Conservation (phyloP, 345 rosid species). For the Adansonia digitata region DNA sequence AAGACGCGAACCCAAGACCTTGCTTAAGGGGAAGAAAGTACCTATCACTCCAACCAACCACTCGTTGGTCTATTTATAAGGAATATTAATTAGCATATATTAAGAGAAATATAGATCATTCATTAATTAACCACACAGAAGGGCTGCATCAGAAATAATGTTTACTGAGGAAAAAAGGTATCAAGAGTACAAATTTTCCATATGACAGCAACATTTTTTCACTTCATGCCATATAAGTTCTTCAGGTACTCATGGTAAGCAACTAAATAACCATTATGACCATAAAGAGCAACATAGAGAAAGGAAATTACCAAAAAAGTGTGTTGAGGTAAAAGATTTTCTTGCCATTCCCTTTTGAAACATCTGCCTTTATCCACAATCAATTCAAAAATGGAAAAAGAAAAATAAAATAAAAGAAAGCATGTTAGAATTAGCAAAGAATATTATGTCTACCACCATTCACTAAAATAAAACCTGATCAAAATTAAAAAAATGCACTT, state of each 20-base stretch:
- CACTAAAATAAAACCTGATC: not conserved
- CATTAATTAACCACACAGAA: not conserved
- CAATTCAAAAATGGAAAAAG: conserved; percentile 23
- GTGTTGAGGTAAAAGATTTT: conserved; percentile 17
- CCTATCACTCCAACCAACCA: too few species aligned
- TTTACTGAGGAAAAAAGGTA: not conserved
- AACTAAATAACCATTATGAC: not conserved
- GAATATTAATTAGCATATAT: not conserved
- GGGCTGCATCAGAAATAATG: not conserved
- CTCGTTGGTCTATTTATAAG: too few species aligned
- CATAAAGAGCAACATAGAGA: conserved; percentile 13
- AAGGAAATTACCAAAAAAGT: conserved; percentile 39
- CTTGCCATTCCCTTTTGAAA: conserved; percentile 36
- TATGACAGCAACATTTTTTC: not conserved
- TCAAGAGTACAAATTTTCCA: not conserved
- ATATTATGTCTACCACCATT: not conserved
- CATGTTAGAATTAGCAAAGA: not conserved
- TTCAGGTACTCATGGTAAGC: not conserved
- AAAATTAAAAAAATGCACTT: not conserved
- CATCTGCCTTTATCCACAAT: conserved; percentile 81
- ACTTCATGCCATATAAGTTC: conserved; percentile 1
- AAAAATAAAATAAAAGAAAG: conserved; percentile 21
- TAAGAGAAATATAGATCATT: not conserved
- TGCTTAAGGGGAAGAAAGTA: too few species aligned
- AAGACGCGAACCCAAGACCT: too few species aligned